These are phyloP conservation scores for Penicillium olsonii DNA, from an alignment of 2,329 filamentous ascomycete species.

Conservation along the genomic window DNA sequence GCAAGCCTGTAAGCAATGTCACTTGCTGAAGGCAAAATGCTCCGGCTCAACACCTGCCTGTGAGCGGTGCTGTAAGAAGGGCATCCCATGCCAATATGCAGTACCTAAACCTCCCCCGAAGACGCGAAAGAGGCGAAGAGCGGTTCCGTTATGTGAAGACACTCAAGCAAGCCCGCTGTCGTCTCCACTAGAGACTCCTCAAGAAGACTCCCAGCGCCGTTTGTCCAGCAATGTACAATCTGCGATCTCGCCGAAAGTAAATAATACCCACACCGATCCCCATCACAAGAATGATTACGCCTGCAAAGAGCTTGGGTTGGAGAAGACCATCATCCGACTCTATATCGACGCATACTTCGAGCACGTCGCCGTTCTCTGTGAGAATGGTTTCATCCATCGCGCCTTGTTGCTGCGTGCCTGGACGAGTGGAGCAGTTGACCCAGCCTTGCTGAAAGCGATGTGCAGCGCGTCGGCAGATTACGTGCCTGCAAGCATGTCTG, in stretches of 20 bases:
- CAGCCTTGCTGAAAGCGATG: background rate
- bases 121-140: background rate
- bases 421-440: background rate
- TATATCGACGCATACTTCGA: background rate
- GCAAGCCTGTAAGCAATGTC: background rate
- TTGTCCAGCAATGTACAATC: background rate
- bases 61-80: background rate
- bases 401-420: background rate
- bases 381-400: background rate
- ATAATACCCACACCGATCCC: background rate
- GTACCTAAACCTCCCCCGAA: background rate
- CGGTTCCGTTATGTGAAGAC: background rate
- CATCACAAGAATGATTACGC: background rate
- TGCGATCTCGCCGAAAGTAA: background rate
- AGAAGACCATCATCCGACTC: background rate
- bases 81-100: background rate
- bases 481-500: background rate
- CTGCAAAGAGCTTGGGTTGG: background rate
- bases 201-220: background rate
- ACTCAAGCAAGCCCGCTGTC: background rate
- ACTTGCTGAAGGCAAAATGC: background rate
- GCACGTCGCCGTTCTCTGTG: background rate
- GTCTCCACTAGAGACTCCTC: background rate
- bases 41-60: background rate
- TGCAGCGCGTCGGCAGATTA: background rate